phyloP scores from a whole-genome alignment of 371 early-diverging fungal genomes.

The Syncephalastrum contaminatum region DNA sequence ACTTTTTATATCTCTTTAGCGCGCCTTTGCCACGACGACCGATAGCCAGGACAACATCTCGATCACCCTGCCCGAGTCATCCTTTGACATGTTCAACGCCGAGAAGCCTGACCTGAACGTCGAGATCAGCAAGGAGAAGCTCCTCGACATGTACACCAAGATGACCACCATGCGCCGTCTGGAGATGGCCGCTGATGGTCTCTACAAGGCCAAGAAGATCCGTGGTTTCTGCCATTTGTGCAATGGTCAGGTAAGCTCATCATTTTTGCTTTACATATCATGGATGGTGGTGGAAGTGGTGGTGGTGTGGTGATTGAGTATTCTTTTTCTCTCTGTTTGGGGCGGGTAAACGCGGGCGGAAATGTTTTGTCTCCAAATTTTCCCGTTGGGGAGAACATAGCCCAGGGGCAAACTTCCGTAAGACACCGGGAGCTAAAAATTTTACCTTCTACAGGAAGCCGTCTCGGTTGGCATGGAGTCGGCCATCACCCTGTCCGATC shows the following conservation, averaged over 20 bases:
- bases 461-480: constrained; percentile 95
- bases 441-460: constrained; percentile 73
- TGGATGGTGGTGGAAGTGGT: background rate
- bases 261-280: background rate
- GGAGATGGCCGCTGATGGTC: constrained; percentile 93
- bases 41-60: constrained; percentile 41
- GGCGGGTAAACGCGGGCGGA: constrained; percentile 21
- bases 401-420: constrained; percentile 1
- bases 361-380: constrained; percentile 3
- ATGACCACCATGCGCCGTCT: constrained; percentile 91
- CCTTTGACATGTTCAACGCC: constrained; percentile 70
- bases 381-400: constrained; percentile 6
- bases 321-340: background rate
- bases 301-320: too few relatives aligned
- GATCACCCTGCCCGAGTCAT: constrained; percentile 56
- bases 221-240: constrained; percentile 99
- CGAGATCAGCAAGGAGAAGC: constrained; percentile 64
- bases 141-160: constrained; percentile 81
- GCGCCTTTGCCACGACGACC: constrained; percentile 41
- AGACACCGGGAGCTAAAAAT: background rate
- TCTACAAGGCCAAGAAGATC: constrained; percentile 96
- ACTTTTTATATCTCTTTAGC: constrained; percentile 16
- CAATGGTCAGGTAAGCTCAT: constrained; percentile 86
- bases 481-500: constrained; percentile 86
- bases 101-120: constrained; percentile 63